These are phyloP conservation scores for Penicillium steckii DNA, from an alignment of 495 filamentous ascomycete genomes.

Conservation along the genomic window DNA sequence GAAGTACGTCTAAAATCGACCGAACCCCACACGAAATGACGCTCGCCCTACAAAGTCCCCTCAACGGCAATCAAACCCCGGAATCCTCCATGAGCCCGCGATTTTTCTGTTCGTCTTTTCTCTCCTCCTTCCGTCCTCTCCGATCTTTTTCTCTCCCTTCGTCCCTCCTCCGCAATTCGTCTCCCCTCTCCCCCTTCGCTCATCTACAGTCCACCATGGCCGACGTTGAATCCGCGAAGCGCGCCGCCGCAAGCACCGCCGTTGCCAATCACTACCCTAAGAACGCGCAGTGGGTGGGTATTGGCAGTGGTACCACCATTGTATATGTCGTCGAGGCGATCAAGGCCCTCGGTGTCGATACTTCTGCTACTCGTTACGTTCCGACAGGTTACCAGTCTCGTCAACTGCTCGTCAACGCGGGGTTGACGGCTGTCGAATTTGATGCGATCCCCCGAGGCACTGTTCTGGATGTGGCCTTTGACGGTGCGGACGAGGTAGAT, in stretches of 20 bases:
- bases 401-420: conserved; percentile 73
- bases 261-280: conserved; percentile 81
- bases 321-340: conserved; percentile 97
- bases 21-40: background rate
- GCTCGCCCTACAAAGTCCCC: background rate
- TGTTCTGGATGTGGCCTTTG: conserved; percentile 79
- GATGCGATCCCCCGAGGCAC: conserved; percentile 61
- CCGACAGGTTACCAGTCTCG: conserved; percentile 91
- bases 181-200: conserved; percentile 1
- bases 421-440: conserved; percentile 74
- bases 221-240: conserved; percentile 77
- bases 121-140: conserved; percentile 11
- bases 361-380: conserved; percentile 71
- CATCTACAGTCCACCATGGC: conserved; percentile 38
- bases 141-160: conserved; percentile 10
- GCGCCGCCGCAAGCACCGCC: conserved; percentile 76
- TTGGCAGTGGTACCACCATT: conserved; percentile 91
- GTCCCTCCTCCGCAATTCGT: conserved; percentile 11
- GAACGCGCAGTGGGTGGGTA: conserved; percentile 74
- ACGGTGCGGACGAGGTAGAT: conserved; percentile 97
- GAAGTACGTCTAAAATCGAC: no score
- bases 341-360: conserved; percentile 60
- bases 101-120: conserved; percentile 5
- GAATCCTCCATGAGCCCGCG: background rate
- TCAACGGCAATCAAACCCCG: background rate